Conservation (phyloP, 768 basidiomycete species). For the Boletus insuetus region DNA sequence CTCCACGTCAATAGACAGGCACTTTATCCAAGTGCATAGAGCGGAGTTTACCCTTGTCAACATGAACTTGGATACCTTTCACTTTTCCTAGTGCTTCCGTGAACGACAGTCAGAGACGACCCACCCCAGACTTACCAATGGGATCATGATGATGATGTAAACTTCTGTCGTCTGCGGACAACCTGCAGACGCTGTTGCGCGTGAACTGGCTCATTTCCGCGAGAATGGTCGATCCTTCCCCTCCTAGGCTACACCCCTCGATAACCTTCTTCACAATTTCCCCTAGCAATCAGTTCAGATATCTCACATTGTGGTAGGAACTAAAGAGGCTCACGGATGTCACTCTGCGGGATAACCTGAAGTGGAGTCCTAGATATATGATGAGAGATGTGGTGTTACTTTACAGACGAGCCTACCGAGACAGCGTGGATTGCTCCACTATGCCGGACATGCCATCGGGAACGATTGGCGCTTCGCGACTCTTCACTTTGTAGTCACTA, state of each 20-base stretch:
- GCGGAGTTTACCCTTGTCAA: conserved; percentile 48
- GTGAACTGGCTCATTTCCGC: background rate
- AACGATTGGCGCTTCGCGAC: background rate
- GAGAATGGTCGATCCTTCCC: background rate
- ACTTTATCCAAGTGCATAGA: too few relatives aligned
- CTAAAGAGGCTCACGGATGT: conserved; percentile 26
- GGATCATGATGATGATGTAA: background rate
- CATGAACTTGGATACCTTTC: conserved; percentile 51
- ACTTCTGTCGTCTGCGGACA: background rate
- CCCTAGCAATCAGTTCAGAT: background rate
- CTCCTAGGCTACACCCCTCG: background rate
- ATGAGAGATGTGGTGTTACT: background rate
- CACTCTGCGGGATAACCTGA: conserved; percentile 33
- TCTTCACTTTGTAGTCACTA: too few relatives aligned
- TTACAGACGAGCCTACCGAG: background rate
- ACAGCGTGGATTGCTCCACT: background rate
- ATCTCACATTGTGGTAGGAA: background rate
- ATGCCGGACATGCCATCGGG: background rate
- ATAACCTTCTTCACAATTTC: background rate
- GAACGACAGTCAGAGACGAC: background rate
- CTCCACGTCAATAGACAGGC: background rate
- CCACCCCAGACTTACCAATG: background rate
- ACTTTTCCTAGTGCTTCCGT: conserved; percentile 5
- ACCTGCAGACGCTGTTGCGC: background rate
- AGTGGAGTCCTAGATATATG: background rate